These are phyloP conservation scores for Acanthamoeba sp. DNA, from an alignment of 208 protist species.

Conservation along the genomic window DNA sequence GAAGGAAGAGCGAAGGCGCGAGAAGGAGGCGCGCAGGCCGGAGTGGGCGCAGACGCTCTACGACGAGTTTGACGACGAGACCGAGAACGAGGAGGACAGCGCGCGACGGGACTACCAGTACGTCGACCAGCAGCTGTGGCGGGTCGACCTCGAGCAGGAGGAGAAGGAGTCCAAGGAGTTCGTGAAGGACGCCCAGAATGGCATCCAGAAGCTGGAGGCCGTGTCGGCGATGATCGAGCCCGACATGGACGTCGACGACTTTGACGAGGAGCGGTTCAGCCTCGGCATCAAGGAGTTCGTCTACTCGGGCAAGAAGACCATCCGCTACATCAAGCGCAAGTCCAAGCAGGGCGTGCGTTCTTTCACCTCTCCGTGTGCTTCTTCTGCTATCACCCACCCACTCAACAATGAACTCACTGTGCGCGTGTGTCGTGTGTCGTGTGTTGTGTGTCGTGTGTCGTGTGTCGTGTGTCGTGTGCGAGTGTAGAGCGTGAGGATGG, in stretches of 20 bases:
- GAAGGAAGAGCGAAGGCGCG: neutral
- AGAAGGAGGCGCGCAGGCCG: neutral
- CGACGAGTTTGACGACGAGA: neutral
- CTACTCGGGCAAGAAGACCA: neutral
- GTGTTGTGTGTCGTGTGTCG: neutral
- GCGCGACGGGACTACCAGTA: too few relatives aligned
- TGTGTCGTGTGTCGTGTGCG: neutral
- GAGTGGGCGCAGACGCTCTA: neutral
- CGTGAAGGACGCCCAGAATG: neutral
- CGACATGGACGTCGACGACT: slow-evolving; percentile 15
- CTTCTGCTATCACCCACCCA: too few relatives aligned
- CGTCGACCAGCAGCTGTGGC: too few relatives aligned
- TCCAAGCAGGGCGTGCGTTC: neutral
- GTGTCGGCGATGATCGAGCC: neutral
- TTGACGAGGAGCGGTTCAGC: neutral
- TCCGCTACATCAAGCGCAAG: neutral
- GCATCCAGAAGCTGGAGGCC: neutral
- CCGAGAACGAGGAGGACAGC: neutral
- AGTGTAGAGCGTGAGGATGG: too few relatives aligned
- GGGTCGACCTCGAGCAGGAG: neutral
- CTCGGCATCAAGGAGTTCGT: neutral
- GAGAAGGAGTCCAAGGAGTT: neutral
- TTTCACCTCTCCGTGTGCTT: neutral
- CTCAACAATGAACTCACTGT: too few relatives aligned
- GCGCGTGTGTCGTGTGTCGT: too few relatives aligned